Evolutionary conservation across 1,284 basidiomycete genomes (phyloP), one percentile per base, ranked within the genome.

Genomic region (Sanghuangporus weigelae): DNA sequence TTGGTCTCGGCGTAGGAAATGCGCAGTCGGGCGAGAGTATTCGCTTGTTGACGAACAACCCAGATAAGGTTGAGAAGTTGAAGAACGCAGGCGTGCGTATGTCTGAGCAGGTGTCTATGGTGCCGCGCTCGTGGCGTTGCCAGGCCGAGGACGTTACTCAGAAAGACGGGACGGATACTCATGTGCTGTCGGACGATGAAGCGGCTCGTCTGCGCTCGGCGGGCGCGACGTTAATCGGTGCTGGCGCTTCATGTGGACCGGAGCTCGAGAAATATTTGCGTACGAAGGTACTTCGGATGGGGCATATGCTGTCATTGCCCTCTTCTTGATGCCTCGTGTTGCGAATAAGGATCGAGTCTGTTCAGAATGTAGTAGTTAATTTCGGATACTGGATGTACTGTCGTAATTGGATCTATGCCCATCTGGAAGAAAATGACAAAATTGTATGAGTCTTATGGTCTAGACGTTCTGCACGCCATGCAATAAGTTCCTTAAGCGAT

Each of bases 261-360:
- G 97, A 99, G 70, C 75, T 99, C 69, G 95, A 99, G 71, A 95
- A 92, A 76, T 99, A 99, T 73, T 76, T 99, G 69, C 84, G 93
- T 71, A 99, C 97, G 56, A 99, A 99, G 76, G 88, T 99, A 21
- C 80, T 95, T 72, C 82, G 90, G 65, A 99, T 99, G 97, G 97
- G 97, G 10, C 96, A 99, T 75, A 88, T 96, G 78, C 77, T 97
- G 31, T 85, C 89, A 35, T 73, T 93, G 21, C 80, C 80, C 42
- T 57, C 57, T 40, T 49, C 39, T 54, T 59, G 63, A 60, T 35
- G n/a, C 42, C 51, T 21, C 36, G 31, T 26, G 26, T 31, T 31
- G 35, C n/a, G 50, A 55, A 55, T 56, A 21, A 35, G 26, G 51
- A 48, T 54, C 40, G 50, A 49, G 50, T 31, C 26, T 31, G 50